Evolutionary conservation across 208 protist genomes (phyloP).

Genomic region (Balamuthia mandrillaris): DNA sequence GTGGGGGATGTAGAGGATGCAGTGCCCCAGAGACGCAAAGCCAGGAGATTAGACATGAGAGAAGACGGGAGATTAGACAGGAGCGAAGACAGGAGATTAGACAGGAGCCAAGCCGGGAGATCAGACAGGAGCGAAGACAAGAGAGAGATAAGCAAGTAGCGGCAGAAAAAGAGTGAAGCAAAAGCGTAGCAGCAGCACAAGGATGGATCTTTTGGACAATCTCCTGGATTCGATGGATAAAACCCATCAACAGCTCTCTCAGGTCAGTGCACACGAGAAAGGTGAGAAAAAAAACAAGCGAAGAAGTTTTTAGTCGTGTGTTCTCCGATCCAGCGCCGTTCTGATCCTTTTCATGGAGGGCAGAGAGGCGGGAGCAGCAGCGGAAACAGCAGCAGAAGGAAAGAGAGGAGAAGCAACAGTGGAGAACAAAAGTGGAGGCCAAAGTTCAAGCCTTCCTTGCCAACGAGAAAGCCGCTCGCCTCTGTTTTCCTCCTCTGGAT

Average conservation of each 20-base stretch:
- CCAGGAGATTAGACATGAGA: too few species aligned
- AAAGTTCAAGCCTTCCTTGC: background rate
- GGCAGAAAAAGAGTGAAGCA: too few species aligned
- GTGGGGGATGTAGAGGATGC: too few species aligned
- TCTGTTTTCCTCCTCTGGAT: background rate
- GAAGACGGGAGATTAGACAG: too few species aligned
- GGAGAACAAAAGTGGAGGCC: background rate
- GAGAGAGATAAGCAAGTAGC: too few species aligned
- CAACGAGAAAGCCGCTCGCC: background rate
- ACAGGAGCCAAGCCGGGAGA: too few species aligned
- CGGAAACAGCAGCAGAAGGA: background rate
- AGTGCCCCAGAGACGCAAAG: too few species aligned
- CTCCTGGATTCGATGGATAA: slow-evolving; percentile 18
- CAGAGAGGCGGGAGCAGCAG: background rate
- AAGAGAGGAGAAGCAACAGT: background rate
- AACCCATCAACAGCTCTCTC: background rate
- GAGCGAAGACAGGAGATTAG: too few species aligned
- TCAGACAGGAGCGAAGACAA: too few species aligned
- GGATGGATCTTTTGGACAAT: slow-evolving; percentile 22
- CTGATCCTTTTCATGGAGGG: too few species aligned
- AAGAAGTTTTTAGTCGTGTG: background rate
- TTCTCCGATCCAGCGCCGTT: too few species aligned
- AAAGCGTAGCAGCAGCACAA: too few species aligned
- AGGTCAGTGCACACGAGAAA: background rate
- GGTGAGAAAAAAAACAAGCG: background rate